These are phyloP conservation scores for Warburgia ugandensis DNA, from an alignment of 164 flowering plant species.

Conservation along the genomic window DNA sequence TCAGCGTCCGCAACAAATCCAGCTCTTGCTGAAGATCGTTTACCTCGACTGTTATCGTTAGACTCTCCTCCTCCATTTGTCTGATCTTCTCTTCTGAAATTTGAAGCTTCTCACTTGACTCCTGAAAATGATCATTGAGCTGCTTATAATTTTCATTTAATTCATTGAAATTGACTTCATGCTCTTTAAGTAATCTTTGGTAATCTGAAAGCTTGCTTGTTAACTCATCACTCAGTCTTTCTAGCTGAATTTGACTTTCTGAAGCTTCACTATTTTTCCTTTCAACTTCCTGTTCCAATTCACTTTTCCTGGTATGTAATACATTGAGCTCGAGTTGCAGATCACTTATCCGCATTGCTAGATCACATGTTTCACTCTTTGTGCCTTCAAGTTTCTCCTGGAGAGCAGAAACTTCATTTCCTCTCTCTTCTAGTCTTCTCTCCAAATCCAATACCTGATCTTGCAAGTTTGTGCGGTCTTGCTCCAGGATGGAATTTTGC, in stretches of 20 bases:
- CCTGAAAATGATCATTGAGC: too few species aligned
- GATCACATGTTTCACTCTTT: constrained; percentile 25
- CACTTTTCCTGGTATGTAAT: not conserved
- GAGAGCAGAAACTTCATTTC: constrained; percentile 20
- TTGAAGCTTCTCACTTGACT: too few species aligned
- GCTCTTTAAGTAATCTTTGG: too few species aligned
- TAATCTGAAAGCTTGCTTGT: constrained; percentile 2
- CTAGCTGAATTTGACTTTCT: constrained; percentile 5
- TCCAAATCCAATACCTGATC: constrained; percentile 27
- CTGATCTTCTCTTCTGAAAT: too few species aligned
- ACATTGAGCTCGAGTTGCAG: constrained; percentile 4
- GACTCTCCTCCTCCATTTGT: too few species aligned
- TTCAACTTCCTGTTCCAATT: constrained; percentile 5
- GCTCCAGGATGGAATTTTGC: constrained; percentile 17
- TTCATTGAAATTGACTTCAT: too few species aligned
- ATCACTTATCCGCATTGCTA: not conserved
- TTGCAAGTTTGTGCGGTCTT: constrained; percentile 3
- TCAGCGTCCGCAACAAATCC: constrained; percentile 19
- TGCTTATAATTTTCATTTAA: too few species aligned
- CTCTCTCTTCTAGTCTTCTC: constrained; percentile 22
- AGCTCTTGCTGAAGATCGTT: constrained; percentile 29
- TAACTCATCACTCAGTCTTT: constrained; percentile 3
- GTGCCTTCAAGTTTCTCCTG: constrained; percentile 25
- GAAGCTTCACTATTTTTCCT: constrained; percentile 3
- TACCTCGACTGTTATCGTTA: too few species aligned